A percentile compares a stretch with the other conserved stretches of the same genome.
Evolutionary conservation across 306 rosid species (phyloP).

Genomic region (Sicyos edulis): DNA sequence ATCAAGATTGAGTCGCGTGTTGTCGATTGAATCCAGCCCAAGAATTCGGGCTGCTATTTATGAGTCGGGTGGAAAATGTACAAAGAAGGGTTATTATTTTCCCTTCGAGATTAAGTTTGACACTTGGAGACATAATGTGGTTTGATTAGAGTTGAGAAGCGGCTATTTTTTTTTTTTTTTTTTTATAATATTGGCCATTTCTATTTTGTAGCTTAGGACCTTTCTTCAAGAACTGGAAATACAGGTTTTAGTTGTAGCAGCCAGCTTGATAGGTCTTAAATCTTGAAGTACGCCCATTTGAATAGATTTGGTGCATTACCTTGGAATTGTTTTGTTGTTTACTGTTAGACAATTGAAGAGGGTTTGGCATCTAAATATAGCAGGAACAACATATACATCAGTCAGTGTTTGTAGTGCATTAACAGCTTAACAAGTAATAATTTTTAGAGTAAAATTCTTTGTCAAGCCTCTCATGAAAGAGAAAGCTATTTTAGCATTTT

Average conservation of each 20-base stretch:
- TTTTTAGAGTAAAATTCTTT: neutral
- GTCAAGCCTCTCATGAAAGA: too few relatives aligned
- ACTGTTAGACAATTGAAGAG: neutral
- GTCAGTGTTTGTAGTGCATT: neutral
- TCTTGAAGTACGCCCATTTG: neutral
- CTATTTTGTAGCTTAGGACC: conserved; percentile 9
- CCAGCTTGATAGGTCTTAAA: neutral
- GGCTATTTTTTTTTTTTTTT: neutral
- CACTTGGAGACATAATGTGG: neutral
- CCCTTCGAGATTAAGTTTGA: neutral
- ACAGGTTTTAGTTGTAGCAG: neutral
- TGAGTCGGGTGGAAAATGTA: conserved; percentile 5
- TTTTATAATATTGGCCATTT: neutral
- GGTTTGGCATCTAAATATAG: neutral
- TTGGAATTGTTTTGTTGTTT: neutral
- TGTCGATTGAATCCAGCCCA: neutral
- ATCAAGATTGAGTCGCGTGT: conserved; percentile 41
- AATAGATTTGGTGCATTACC: neutral
- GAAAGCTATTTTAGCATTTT: too few relatives aligned
- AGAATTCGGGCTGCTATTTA: neutral
- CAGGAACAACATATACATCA: neutral
- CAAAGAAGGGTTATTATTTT: neutral
- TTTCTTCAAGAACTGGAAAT: conserved; percentile 4
- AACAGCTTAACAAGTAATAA: neutral
- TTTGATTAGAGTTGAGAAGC: conserved; percentile 8